These are phyloP conservation scores for Hymenoscyphus albidus DNA, from an alignment of 2,329 filamentous ascomycete genomes.

Conservation along the genomic window DNA sequence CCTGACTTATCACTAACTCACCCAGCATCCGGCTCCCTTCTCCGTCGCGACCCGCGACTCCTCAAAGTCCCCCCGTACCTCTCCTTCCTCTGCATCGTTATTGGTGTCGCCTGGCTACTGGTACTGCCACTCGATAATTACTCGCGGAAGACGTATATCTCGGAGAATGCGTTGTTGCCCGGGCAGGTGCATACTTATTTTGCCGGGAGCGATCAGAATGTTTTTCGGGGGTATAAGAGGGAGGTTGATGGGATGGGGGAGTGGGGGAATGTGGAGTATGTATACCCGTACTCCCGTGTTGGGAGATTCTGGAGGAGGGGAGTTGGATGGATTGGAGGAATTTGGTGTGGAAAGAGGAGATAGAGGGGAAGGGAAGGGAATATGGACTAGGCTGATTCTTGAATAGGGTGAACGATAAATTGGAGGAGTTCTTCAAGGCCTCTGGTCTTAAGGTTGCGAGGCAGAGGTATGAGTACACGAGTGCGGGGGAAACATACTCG, in stretches of 20 bases:
- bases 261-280: constrained; percentile 51
- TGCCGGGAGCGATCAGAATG: constrained; percentile 89
- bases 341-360: background rate
- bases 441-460: constrained; percentile 82
- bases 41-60: constrained; percentile 77
- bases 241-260: constrained; percentile 66
- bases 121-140: constrained; percentile 87
- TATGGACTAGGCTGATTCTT: constrained; percentile 2
- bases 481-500: constrained; percentile 67
- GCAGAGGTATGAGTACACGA: constrained; percentile 82
- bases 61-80: constrained; percentile 83
- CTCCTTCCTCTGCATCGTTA: constrained; percentile 76
- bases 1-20: constrained; percentile 20
- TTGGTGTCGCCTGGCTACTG: constrained; percentile 86
- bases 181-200: constrained; percentile 99
- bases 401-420: constrained; percentile 60
- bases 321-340: background rate
- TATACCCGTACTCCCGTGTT: background rate
- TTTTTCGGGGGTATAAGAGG: constrained; percentile 84
- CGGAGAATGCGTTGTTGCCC: constrained; percentile 91
- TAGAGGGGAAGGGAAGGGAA: background rate
- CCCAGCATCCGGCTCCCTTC: constrained; percentile 54
- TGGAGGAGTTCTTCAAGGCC: constrained; percentile 71
- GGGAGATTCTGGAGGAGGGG: too few relatives aligned
- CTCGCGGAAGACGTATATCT: constrained; percentile 90